A percentile compares a stretch with the other conserved stretches of the same genome.
phyloP scores from a whole-genome alignment of 345 rosid species.

The Geranium rotundifolium region DNA sequence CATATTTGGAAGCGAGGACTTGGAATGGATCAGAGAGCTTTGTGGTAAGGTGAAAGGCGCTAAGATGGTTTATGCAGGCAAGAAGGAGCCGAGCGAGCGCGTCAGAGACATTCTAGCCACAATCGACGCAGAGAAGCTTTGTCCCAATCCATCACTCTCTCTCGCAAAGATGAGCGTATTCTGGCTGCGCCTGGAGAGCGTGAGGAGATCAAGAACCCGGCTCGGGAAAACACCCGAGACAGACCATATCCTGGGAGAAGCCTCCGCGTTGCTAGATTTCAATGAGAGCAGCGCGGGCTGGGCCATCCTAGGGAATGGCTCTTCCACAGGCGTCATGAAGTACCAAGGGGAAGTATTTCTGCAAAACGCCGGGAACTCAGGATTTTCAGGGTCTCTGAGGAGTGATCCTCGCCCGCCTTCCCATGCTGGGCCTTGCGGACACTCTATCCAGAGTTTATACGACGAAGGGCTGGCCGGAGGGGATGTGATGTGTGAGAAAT shows the following conservation, averaged over 20 bases:
- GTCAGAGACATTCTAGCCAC: constrained; percentile 14
- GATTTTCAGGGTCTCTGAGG: constrained; percentile 42
- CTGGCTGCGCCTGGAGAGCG: constrained; percentile 60
- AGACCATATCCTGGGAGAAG: constrained; percentile 35
- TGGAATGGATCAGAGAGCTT: constrained; percentile 42
- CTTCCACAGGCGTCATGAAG: constrained; percentile 19
- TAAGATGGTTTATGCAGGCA: constrained; percentile 40
- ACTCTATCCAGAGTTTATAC: constrained; percentile 27
- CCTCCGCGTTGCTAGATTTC: constrained; percentile 33
- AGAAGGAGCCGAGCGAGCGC: constrained; percentile 18
- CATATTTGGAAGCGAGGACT: constrained; percentile 46
- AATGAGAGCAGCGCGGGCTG: constrained; percentile 35
- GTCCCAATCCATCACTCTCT: constrained; percentile 15
- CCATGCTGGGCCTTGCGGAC: constrained; percentile 24
- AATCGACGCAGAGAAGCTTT: constrained; percentile 21
- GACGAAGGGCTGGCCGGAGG: constrained; percentile 21
- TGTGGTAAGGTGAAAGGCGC: constrained; percentile 24
- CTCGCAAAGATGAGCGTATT: constrained; percentile 35
- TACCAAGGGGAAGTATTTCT: constrained; percentile 24
- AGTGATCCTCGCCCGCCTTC: constrained; percentile 26
- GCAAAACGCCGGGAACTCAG: constrained; percentile 26
- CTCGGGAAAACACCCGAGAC: constrained; percentile 15
- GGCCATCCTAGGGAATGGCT: constrained; percentile 49
- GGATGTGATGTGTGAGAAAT: constrained; percentile 37
- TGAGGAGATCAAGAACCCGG: constrained; percentile 39